Evolutionary conservation across 163 green algal genomes (phyloP).

Genomic region (Botryococcus braunii): DNA sequence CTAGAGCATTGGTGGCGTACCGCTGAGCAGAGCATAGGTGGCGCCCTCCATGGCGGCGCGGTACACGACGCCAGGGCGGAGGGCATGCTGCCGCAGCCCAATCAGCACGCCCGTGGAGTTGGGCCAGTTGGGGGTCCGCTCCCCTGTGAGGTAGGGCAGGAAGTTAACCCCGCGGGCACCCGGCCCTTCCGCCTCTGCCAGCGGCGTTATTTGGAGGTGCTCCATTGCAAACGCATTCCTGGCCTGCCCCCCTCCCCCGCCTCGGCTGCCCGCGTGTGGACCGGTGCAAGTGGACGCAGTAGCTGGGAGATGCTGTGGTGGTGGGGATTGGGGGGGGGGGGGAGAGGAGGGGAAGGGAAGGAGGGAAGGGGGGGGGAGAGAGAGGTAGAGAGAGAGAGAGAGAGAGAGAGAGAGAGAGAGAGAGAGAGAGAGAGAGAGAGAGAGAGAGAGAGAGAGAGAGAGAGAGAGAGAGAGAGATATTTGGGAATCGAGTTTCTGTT

Average conservation of each 20-base stretch:
- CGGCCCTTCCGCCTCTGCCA: constrained; percentile 47
- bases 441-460: too few species aligned
- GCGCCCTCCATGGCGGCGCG: constrained; percentile 71
- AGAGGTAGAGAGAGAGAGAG: too few species aligned
- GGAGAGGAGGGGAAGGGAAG: not conserved
- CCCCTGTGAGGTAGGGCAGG: constrained; percentile 77
- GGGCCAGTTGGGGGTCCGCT: constrained; percentile 84
- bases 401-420: not conserved
- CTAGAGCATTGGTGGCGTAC: too few species aligned
- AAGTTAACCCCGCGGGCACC: constrained; percentile 66
- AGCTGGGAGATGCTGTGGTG: not conserved
- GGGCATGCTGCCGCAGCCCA: constrained; percentile 35
- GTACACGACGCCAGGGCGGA: constrained; percentile 67
- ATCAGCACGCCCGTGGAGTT: constrained; percentile 54
- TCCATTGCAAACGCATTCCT: constrained; percentile 33
- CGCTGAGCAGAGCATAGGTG: constrained; percentile 64
- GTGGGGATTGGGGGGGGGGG: too few species aligned
- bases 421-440: too few species aligned
- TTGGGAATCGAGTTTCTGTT: too few species aligned
- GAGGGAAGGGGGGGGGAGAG: not conserved
- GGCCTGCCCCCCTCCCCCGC: constrained; percentile 17
- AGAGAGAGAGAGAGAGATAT: too few species aligned
- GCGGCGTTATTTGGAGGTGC: constrained; percentile 47
- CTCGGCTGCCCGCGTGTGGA: too few species aligned
- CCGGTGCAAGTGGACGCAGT: not conserved